phyloP scores from a whole-genome alignment of 2,329 filamentous ascomycete species.

The Fusarium marasasianum region DNA sequence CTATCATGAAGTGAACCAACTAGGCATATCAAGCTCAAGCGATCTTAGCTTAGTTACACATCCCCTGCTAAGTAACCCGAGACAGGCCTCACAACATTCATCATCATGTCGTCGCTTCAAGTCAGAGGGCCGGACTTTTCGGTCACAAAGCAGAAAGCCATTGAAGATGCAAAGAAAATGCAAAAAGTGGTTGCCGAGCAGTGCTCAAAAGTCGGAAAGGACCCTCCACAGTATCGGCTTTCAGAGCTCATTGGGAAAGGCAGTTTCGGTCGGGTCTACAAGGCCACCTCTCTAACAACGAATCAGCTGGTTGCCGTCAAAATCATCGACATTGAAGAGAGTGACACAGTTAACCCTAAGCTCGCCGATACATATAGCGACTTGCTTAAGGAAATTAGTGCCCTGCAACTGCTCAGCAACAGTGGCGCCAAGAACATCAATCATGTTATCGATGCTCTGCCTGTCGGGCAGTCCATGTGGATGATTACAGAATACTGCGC shows the following conservation, averaged over 20 bases:
- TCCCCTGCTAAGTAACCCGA: slow-evolving; percentile 18
- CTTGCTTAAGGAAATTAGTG: slow-evolving; percentile 73
- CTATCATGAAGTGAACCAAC: slow-evolving; percentile 35
- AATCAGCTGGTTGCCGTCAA: slow-evolving; percentile 76
- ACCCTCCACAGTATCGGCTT: slow-evolving; percentile 73
- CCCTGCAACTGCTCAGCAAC: slow-evolving; percentile 77
- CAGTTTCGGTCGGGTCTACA: slow-evolving; percentile 78
- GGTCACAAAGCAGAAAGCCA: slow-evolving; percentile 65
- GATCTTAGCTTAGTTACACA: slow-evolving; percentile 10
- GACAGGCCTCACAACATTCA: slow-evolving; percentile 8
- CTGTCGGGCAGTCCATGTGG: slow-evolving; percentile 84
- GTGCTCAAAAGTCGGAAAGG: slow-evolving; percentile 66
- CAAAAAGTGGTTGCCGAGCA: slow-evolving; percentile 70
- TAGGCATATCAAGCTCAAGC: slow-evolving; percentile 8
- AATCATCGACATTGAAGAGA: slow-evolving; percentile 85
- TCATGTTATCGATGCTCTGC: slow-evolving; percentile 79
- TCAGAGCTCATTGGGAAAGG: slow-evolving; percentile 80
- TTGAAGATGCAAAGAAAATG: slow-evolving; percentile 77
- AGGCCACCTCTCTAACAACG: slow-evolving; percentile 60
- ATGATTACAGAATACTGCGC: slow-evolving; percentile 89
- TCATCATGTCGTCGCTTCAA: slow-evolving; percentile 54
- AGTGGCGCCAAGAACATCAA: slow-evolving; percentile 83
- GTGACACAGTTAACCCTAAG: slow-evolving; percentile 73
- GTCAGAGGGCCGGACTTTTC: slow-evolving; percentile 55
- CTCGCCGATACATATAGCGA: slow-evolving; percentile 74